Evolutionary conservation across 1,139 yeast species (phyloP).

Genomic region (Wickerhamomyces sp.): DNA sequence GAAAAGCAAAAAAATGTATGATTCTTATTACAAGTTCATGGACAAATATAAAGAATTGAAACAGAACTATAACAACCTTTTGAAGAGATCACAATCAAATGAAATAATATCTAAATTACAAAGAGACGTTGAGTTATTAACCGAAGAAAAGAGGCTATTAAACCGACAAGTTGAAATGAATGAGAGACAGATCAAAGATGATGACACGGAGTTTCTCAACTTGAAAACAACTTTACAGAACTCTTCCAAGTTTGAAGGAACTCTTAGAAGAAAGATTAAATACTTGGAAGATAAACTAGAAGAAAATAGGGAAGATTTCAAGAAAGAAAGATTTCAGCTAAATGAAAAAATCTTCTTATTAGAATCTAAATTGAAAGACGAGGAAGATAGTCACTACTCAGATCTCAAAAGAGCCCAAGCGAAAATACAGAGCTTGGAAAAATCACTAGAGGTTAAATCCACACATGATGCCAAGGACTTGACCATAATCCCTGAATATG

Average conservation of each 20-base stretch:
- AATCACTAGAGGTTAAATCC: neutral
- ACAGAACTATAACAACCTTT: constrained; percentile 13
- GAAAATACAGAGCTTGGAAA: constrained; percentile 22
- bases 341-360: constrained; percentile 21
- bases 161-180: constrained; percentile 9
- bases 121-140: constrained; percentile 10
- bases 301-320: constrained; percentile 17
- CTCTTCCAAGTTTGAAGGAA: constrained; percentile 15
- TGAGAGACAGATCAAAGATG: constrained; percentile 9
- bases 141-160: constrained; percentile 13
- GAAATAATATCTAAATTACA: constrained; percentile 2
- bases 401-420: constrained; percentile 19
- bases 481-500: constrained; percentile 6
- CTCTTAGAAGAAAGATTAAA: constrained; percentile 19
- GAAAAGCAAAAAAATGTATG: constrained; percentile 29
- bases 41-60: constrained; percentile 39
- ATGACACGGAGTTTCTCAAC: constrained; percentile 10
- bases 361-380: constrained; percentile 23
- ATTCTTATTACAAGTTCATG: constrained; percentile 37
- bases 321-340: constrained; percentile 22
- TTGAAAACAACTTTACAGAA: constrained; percentile 12
- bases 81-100: constrained; percentile 1
- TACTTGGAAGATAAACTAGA: constrained; percentile 24
- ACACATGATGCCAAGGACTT: neutral
- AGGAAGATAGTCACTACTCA: constrained; percentile 14